Evolutionary conservation across 345 rosid species (phyloP), one percentile per base, ranked within the genome.

Genomic region (Euphorbia pulcherrima): DNA sequence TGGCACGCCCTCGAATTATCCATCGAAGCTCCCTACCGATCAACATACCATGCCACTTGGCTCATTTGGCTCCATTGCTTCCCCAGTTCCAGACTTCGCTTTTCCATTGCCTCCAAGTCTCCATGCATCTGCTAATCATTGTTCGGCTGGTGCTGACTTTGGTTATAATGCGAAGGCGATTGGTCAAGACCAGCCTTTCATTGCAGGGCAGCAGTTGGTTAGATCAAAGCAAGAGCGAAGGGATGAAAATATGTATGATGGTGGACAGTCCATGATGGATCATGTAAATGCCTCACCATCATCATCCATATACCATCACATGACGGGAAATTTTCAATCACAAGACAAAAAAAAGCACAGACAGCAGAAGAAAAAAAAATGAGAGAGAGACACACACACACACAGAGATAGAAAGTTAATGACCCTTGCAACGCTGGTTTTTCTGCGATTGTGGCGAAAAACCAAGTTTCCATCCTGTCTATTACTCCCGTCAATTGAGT

Each of bases 181-280:
- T 17, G 65, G 77, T 67, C 70, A 72, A n/a, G 65, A 44, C 69
- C 83, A 72, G 30, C 52, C 83, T 56, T 79, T 67, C 73, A 61
- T 75, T 37, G 35, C 75, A 13, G 82, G 78, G 46, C 74, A 79
- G 75, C 82, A 54, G 69, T 52, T 81, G 40, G 74, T 80, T 12
- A 76, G 74, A 48, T 83, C 85, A 17, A 82, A 85, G 69, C 78
- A 72, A 75, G 92, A 86, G 74, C 74, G 62, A 27, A 74, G 74
- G 67, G 86, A 77, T 64, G 86, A 81, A 24, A 74, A 67, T 53
- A 56, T 67, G 21, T 77, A 75, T 51, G 83, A 77, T 67, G 75
- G 73, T 64, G 71, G 72, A 39, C 56, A 74, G 12, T 73, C 83
- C 56, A 71, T 75, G 40, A 51, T 77, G 54, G 80, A 79, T 58